Evolutionary conservation across 805 yeast species (phyloP), one percentile per base, ranked within the genome.

Genomic region (Clavispora carvajalis): DNA sequence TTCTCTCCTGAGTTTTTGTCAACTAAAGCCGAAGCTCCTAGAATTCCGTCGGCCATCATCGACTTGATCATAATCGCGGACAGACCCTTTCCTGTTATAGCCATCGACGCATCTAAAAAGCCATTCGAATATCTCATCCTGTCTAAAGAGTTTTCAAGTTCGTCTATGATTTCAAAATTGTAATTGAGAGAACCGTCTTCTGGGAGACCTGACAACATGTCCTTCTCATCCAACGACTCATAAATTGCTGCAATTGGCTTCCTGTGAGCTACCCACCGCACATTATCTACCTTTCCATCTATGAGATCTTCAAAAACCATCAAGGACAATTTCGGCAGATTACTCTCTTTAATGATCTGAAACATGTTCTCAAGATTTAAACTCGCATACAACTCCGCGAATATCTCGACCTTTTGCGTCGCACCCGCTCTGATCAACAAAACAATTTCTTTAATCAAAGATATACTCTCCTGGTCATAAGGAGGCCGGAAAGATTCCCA

Each of bases 121-220:
- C 86, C 88, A 52, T 79, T 77, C 36, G 69, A 74, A 49, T 77
- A 79, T 59, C 73, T 65, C 25, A 83, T 62, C 33, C 63, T 53
- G 42, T 71, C 72, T 1, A 67, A 38, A 7, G 66, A 54, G 7
- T 33, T 17, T 3, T 57, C 55, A 3, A 58, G 52, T 17, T 58
- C 48, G 10, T 61, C 59, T 1, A 77, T 53, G 13, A 71, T 60
- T 7, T 62, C 54, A 9, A 81, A 47, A 0, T 85, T 82, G 43
- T 71, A 71, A 0, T 67, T 66, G 5, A 87, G 52, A 0, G 79
- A 63, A 1, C 83, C 74, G 16, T 71, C 65, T 11, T 74, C 71
- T 0, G 90, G 87, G 8, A 85, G 58, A 0, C 95, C 95, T 48
- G 71, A 70, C 5, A 76, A 55, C 29, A 85, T 59, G 55, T 88